Evolutionary conservation across 2,329 filamentous ascomycete genomes (phyloP).

Genomic region (Penicillium sp.): DNA sequence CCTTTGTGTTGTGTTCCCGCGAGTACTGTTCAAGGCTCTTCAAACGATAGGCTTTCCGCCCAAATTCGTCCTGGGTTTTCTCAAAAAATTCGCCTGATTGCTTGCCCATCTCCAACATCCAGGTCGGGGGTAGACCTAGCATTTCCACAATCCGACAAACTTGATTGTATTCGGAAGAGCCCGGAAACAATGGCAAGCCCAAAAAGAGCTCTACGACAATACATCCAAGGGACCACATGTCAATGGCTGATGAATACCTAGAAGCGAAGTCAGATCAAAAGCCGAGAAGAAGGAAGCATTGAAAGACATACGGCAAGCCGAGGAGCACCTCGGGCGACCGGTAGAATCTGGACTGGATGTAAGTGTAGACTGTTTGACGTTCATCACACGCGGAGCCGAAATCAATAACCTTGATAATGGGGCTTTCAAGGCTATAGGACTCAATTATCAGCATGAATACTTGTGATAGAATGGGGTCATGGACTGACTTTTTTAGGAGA

Average conservation of each 20-base stretch:
- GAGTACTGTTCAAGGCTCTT: conserved; percentile 99
- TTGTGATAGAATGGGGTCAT: neutral
- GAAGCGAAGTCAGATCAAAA: conserved; percentile 8
- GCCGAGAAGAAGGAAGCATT: conserved; percentile 1
- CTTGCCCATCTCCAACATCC: conserved; percentile 99
- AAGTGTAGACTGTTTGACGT: conserved; percentile 96
- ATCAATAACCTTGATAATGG: conserved; percentile 99
- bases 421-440: conserved; percentile 70
- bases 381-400: conserved; percentile 98
- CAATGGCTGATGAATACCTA: conserved; percentile 90
- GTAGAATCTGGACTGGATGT: conserved; percentile 98
- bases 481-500: conserved; percentile 74
- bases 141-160: conserved; percentile 96
- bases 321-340: conserved; percentile 91
- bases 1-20: conserved; percentile 88
- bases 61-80: conserved; percentile 85
- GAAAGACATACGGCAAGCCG: conserved; percentile 63
- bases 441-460: conserved; percentile 8
- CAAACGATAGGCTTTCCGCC: conserved; percentile 79
- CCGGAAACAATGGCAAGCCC: conserved; percentile 87
- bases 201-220: conserved; percentile 98
- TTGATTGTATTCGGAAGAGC: conserved; percentile 98
- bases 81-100: conserved; percentile 97
- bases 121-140: conserved; percentile 90
- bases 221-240: conserved; percentile 99